Evolutionary conservation across 179 eudicot genomes (phyloP), one percentile per base, ranked within the genome.

Genomic region (Vitellaria paradoxa): DNA sequence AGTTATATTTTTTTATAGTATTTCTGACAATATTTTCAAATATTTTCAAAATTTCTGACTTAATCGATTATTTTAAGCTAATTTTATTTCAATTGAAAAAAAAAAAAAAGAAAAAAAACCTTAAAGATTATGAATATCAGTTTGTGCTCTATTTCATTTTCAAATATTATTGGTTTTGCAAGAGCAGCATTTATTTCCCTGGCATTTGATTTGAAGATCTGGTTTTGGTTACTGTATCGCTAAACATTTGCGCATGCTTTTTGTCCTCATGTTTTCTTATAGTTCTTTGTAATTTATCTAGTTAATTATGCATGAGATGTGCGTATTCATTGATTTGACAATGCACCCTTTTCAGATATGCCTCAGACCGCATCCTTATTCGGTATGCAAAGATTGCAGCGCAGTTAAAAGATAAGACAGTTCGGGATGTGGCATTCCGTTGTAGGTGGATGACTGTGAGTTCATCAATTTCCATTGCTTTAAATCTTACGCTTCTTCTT

Each of bases 361-460:
- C 96, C 52, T 83, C 95, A 37, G 86, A 88, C 49, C 55, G 84
- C 67, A 77, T 71, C 65, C 68, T 93, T 53, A 73, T 83, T 57
- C 90, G 92, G 15, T 95, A 93, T 86, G 97, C 97, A 40, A 95
- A 88, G 89, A 90, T 96, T 78, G 92, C 99, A 66, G 82, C 84
- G 90, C 84, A 83, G 17, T 81, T 95, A 79, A 86, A 91, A 70
- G 85, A 86, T 74, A 95, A 95, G 91, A 95, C 99, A 18, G 93
- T 89, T 23, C 95, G 99, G 45, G 99, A 95, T 82, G 97, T 95
- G 80, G 99, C 98, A 74, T 78, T 95, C 78, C 92, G 98, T 68
- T 88, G 92, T 77, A 90, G 92, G 85, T 93, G 92, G 97, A 86
- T 93, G 92, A 86, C 76, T 64, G 99, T 94, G 88, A 88, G 97